Conservation (phyloP, 2,329 filamentous ascomycete species). For the Colletotrichum brevisporum region DNA sequence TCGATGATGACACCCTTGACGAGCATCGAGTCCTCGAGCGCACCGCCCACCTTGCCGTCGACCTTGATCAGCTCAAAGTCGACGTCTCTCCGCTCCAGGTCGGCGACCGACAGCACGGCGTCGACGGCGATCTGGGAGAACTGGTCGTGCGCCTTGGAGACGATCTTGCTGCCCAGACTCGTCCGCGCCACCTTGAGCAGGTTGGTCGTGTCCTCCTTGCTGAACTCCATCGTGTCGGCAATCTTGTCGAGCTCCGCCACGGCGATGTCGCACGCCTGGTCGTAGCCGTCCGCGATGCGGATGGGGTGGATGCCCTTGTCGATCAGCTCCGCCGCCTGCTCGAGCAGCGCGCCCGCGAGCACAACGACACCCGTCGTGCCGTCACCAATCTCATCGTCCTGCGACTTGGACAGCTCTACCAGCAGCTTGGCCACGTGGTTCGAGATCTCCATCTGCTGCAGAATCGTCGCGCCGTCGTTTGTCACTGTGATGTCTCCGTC, state of each 20-base stretch:
- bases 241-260: conserved; percentile 93
- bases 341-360: conserved; percentile 91
- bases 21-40: conserved; percentile 92
- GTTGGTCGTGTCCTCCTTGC: conserved; percentile 83
- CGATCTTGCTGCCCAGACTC: conserved; percentile 97
- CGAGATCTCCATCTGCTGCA: conserved; percentile 98
- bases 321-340: conserved; percentile 97
- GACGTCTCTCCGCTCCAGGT: conserved; percentile 95
- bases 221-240: conserved; percentile 91
- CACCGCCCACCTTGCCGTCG: conserved; percentile 95
- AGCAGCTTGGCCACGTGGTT: conserved; percentile 98
- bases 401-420: conserved; percentile 97
- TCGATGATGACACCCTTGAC: conserved; percentile 99
- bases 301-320: conserved; percentile 99
- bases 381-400: conserved; percentile 99
- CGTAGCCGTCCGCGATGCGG: conserved; percentile 97
- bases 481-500: conserved; percentile 99
- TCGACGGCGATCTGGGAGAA: conserved; percentile 98
- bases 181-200: conserved; percentile 96
- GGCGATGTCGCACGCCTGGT: conserved; percentile 96
- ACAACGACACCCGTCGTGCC: conserved; percentile 98
- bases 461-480: conserved; percentile 97
- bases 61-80: conserved; percentile 99
- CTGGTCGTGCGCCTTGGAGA: conserved; percentile 98
- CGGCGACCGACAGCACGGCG: conserved; percentile 95